phyloP scores from a whole-genome alignment of 495 filamentous ascomycete species.

The Lepidopterella palustris region DNA sequence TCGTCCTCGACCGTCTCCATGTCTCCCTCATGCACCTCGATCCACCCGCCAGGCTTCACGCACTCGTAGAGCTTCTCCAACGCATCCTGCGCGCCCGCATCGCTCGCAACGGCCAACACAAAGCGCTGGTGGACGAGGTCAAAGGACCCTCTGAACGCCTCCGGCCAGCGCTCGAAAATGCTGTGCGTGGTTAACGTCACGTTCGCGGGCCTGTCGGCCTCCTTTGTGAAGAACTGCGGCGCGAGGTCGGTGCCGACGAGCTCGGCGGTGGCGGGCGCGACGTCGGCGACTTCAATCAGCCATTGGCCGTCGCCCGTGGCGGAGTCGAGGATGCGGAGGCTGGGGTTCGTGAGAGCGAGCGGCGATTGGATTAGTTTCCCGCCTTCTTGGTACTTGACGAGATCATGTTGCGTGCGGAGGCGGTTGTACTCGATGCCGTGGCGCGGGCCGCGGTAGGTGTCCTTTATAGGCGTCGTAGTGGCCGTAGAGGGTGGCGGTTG shows the following conservation, averaged over 20 bases:
- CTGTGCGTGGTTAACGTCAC: slow-evolving; percentile 2
- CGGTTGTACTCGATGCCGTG: slow-evolving; percentile 3
- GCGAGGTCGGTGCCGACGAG: slow-evolving; percentile 14
- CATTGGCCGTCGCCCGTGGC: slow-evolving; percentile 11
- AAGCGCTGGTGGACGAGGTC: slow-evolving; percentile 22
- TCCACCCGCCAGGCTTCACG: slow-evolving; percentile 16
- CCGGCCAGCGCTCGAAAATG: slow-evolving; percentile 11
- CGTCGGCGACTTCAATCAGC: background rate
- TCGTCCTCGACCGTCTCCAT: slow-evolving; percentile 13
- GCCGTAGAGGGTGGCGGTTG: background rate
- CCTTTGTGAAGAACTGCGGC: slow-evolving; percentile 1
- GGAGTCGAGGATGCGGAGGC: slow-evolving; percentile 58
- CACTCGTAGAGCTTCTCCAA: background rate
- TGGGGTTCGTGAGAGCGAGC: slow-evolving; percentile 30
- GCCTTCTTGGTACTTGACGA: background rate
- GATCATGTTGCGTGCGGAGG: slow-evolving; percentile 2
- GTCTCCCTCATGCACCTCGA: slow-evolving; percentile 17
- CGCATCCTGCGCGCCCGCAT: background rate
- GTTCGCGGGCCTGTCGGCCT: slow-evolving; percentile 2
- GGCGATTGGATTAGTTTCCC: slow-evolving; percentile 1
- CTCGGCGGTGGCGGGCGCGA: background rate
- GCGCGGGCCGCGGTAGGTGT: slow-evolving; percentile 2
- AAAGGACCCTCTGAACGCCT: background rate
- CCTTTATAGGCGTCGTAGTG: background rate
- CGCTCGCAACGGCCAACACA: slow-evolving; percentile 2